These are phyloP conservation scores for Aureobasidium pullulans DNA, from an alignment of 2,329 filamentous ascomycete species.

Conservation along the genomic window DNA sequence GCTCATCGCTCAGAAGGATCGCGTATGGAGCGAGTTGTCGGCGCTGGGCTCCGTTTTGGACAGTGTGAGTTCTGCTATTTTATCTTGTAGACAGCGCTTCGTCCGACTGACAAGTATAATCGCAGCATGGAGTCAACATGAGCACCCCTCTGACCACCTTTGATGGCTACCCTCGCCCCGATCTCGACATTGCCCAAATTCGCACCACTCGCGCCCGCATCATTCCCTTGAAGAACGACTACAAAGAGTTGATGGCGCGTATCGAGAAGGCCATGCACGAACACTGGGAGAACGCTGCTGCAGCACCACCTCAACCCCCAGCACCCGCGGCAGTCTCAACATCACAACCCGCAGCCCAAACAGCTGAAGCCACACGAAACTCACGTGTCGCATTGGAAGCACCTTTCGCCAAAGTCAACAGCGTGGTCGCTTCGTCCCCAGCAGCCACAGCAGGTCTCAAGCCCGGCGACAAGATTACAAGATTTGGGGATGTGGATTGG, in stretches of 20 bases:
- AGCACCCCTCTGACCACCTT: constrained; percentile 75
- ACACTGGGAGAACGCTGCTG: constrained; percentile 65
- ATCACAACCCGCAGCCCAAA: constrained; percentile 10
- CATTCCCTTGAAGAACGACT: constrained; percentile 84
- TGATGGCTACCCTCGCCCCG: constrained; percentile 86
- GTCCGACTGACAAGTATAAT: constrained; percentile 15
- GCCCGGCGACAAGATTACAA: constrained; percentile 71
- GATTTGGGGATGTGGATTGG: constrained; percentile 77
- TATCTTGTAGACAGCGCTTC: neutral
- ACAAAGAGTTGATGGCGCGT: constrained; percentile 76
- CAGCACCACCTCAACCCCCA: constrained; percentile 19
- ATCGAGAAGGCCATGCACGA: constrained; percentile 85
- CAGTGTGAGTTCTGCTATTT: constrained; percentile 44
- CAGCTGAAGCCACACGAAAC: constrained; percentile 20
- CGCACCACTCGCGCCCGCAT: constrained; percentile 89
- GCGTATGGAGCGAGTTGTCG: constrained; percentile 77
- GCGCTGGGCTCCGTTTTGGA: constrained; percentile 80
- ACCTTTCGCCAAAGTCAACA: constrained; percentile 86
- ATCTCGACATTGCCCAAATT: constrained; percentile 93
- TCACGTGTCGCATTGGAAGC: constrained; percentile 40
- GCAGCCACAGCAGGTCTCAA: constrained; percentile 76
- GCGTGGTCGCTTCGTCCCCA: constrained; percentile 68
- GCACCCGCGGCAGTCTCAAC: constrained; percentile 15
- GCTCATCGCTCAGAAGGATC: constrained; percentile 76
- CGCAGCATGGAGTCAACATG: constrained; percentile 90